Percentiles rank a stretch among this genome's conserved stretches.
These are phyloP conservation scores for Diaporthe eres DNA, from an alignment of 2,329 filamentous ascomycete species.

Conservation along the genomic window DNA sequence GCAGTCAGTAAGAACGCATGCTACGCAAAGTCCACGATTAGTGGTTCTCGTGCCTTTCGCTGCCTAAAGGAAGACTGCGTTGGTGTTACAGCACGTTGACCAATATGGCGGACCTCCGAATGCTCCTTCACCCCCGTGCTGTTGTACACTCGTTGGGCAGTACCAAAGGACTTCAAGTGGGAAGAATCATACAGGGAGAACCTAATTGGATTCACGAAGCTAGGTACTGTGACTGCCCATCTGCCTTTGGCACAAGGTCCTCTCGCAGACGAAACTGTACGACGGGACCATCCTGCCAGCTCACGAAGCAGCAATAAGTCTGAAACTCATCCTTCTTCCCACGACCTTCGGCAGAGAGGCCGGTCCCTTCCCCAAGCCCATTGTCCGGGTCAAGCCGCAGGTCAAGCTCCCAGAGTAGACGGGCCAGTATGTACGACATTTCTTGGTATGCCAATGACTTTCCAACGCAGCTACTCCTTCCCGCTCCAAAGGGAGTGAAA, in stretches of 20 bases:
- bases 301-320: neutral
- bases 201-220: too few relatives aligned
- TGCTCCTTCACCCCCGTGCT: too few relatives aligned
- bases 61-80: too few relatives aligned
- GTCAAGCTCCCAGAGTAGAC: neutral
- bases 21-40: neutral
- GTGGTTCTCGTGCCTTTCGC: too few relatives aligned
- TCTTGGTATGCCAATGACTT: constrained; percentile 2
- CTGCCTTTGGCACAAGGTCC: too few relatives aligned
- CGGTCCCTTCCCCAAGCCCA: neutral
- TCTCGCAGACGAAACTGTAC: neutral
- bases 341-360: neutral
- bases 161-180: too few relatives aligned
- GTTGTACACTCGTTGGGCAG: too few relatives aligned
- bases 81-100: too few relatives aligned
- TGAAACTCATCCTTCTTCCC: constrained; percentile 22
- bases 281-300: neutral
- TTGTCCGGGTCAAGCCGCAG: neutral
- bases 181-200: too few relatives aligned
- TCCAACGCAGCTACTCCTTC: neutral
- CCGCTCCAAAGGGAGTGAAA: constrained; percentile 10
- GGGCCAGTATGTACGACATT: constrained; percentile 2
- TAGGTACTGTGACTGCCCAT: too few relatives aligned
- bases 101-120: too few relatives aligned
- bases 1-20: neutral